phyloP scores from a whole-genome alignment of 371 early-diverging fungal genomes.

The Rhizopus delemar region DNA sequence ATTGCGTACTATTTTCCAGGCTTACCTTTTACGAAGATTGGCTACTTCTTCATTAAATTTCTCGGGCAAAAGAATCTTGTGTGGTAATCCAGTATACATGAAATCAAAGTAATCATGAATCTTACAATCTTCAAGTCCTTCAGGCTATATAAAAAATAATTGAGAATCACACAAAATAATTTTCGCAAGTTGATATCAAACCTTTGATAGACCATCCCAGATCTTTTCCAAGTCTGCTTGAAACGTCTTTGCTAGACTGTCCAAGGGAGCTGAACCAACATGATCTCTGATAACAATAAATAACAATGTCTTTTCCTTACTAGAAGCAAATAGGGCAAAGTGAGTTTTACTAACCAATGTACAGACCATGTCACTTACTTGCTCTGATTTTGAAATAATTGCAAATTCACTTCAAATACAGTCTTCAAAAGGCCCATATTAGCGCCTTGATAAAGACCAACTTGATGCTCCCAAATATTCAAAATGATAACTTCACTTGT shows the following conservation, averaged over 20 bases:
- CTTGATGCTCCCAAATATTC: slow-evolving; percentile 97
- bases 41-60: slow-evolving; percentile 78
- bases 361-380: slow-evolving; percentile 30
- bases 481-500: slow-evolving; percentile 94
- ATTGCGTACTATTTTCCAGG: background rate
- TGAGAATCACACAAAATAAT: background rate
- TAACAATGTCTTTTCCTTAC: slow-evolving; percentile 83
- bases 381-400: slow-evolving; percentile 85
- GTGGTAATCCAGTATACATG: slow-evolving; percentile 88
- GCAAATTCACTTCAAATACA: slow-evolving; percentile 96
- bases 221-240: slow-evolving; percentile 84
- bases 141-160: slow-evolving; percentile 54
- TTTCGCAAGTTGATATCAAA: slow-evolving; percentile 18
- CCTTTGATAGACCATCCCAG: slow-evolving; percentile 88
- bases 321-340: slow-evolving; percentile 6
- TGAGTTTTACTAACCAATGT: background rate
- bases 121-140: slow-evolving; percentile 74
- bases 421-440: slow-evolving; percentile 98
- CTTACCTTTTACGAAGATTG: slow-evolving; percentile 68
- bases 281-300: slow-evolving; percentile 97
- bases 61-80: slow-evolving; percentile 85
- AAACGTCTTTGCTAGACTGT: slow-evolving; percentile 76
- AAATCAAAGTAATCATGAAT: slow-evolving; percentile 93
- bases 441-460: slow-evolving; percentile 98
- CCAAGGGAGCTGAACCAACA: slow-evolving; percentile 85